Conservation (phyloP, 768 basidiomycete species). For the Dacryopinax primogenitus region DNA sequence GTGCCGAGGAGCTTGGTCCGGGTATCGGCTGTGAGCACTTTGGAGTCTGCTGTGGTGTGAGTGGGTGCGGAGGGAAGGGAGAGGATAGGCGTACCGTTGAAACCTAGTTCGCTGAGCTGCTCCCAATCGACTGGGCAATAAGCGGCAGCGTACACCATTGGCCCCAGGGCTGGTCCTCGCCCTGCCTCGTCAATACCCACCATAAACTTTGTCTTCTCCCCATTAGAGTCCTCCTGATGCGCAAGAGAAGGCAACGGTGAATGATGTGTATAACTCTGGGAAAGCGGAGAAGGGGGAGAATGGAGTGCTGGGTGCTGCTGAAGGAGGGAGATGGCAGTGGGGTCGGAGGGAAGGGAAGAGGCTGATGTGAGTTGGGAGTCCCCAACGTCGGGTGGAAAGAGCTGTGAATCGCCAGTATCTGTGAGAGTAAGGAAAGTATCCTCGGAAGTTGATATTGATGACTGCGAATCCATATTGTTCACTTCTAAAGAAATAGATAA, state of each 20-base stretch:
- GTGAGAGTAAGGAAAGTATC: no score
- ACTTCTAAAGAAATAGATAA: no score
- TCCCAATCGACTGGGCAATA: slow-evolving; percentile 73
- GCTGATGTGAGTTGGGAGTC: neutral
- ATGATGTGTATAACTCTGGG: slow-evolving; percentile 23
- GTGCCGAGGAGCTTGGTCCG: slow-evolving; percentile 52
- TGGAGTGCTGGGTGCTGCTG: neutral
- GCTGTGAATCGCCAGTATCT: no score
- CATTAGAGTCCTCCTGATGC: slow-evolving; percentile 14
- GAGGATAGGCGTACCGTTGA: slow-evolving; percentile 52
- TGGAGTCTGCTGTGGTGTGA: slow-evolving; percentile 55
- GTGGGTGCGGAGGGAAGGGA: neutral
- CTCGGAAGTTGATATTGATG: no score
- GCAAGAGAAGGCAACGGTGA: slow-evolving; percentile 19
- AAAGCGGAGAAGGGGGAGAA: slow-evolving; percentile 4
- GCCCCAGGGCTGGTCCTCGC: slow-evolving; percentile 87
- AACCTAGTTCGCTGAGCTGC: slow-evolving; percentile 65
- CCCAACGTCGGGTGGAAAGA: neutral
- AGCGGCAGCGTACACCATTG: slow-evolving; percentile 90
- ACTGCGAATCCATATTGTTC: no score
- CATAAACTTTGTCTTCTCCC: slow-evolving; percentile 47
- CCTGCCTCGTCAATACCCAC: slow-evolving; percentile 99
- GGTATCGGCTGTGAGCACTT: slow-evolving; percentile 63
- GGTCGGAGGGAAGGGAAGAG: neutral
- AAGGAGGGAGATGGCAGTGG: neutral